phyloP scores from a whole-genome alignment of 1,139 yeast species.

The Chernovozyma sophiae-reginae region DNA sequence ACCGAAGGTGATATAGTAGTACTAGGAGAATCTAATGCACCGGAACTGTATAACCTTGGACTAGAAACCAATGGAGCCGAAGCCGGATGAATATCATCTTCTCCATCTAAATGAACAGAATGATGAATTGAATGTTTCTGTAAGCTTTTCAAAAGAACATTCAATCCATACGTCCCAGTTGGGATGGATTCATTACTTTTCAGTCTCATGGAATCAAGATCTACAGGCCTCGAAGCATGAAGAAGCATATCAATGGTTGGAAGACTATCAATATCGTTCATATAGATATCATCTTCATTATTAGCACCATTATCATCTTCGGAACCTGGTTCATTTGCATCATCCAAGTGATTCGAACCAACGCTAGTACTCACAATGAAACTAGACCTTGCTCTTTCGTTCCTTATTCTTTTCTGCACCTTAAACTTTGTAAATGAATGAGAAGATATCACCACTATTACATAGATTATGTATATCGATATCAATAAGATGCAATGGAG shows the following conservation, averaged over 20 bases:
- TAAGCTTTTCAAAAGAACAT: slow-evolving; percentile 30
- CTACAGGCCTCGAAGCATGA: slow-evolving; percentile 28
- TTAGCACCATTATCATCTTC: slow-evolving; percentile 3
- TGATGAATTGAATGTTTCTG: slow-evolving; percentile 20
- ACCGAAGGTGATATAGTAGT: neutral
- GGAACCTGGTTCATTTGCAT: neutral
- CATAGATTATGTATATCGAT: slow-evolving; percentile 50
- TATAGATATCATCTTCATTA: slow-evolving; percentile 17
- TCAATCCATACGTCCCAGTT: slow-evolving; percentile 33
- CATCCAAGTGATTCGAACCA: neutral
- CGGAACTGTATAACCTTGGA: neutral
- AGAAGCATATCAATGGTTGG: slow-evolving; percentile 26
- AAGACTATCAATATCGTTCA: slow-evolving; percentile 22
- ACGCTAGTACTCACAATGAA: slow-evolving; percentile 7
- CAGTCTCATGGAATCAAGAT: slow-evolving; percentile 34
- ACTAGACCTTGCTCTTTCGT: slow-evolving; percentile 28
- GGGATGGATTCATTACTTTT: neutral
- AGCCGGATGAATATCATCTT: neutral
- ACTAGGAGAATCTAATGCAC: neutral
- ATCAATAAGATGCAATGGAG: slow-evolving; percentile 48
- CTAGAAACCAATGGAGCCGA: neutral
- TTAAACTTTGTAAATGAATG: slow-evolving; percentile 24
- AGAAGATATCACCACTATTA: slow-evolving; percentile 34
- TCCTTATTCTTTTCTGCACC: slow-evolving; percentile 17
- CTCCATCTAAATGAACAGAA: neutral